Conservation (phyloP, 1,139 yeast species). For the Meyerozyma elateridarum region DNA sequence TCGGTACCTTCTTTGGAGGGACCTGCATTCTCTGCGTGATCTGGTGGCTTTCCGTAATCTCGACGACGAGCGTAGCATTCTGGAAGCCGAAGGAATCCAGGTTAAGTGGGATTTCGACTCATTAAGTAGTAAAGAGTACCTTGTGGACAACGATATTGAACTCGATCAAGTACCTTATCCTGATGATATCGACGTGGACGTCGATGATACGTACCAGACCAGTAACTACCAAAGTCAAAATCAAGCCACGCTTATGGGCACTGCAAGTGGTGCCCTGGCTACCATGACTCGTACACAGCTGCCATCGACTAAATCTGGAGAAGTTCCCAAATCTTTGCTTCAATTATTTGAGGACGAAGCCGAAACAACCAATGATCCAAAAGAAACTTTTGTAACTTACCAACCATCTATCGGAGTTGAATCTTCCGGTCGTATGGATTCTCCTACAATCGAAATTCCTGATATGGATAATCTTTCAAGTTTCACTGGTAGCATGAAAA, state of each 20-base stretch:
- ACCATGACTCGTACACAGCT: not conserved
- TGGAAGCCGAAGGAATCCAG: constrained; percentile 32
- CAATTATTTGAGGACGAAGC: constrained; percentile 56
- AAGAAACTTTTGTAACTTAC: constrained; percentile 16
- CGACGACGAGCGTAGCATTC: constrained; percentile 24
- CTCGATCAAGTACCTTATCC: constrained; percentile 37
- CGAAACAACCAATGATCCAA: constrained; percentile 8
- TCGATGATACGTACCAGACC: constrained; percentile 1
- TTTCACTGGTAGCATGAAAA: constrained; percentile 16
- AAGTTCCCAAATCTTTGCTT: constrained; percentile 68
- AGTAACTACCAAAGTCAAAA: constrained; percentile 5
- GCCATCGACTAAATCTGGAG: constrained; percentile 16
- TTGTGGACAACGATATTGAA: constrained; percentile 60
- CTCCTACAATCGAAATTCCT: constrained; percentile 45
- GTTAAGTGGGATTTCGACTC: constrained; percentile 91
- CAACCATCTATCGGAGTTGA: constrained; percentile 13
- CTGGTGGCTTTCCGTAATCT: constrained; percentile 32
- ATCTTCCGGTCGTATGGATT: constrained; percentile 14
- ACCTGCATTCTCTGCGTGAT: constrained; percentile 49
- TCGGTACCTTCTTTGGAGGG: constrained; percentile 78
- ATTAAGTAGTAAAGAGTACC: constrained; percentile 65
- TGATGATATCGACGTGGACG: constrained; percentile 12
- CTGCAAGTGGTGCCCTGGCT: constrained; percentile 4
- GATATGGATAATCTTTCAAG: constrained; percentile 37
- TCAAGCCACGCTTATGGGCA: constrained; percentile 3